Evolutionary conservation across 2,329 filamentous ascomycete genomes (phyloP).

Genomic region (Botrytis porri): DNA sequence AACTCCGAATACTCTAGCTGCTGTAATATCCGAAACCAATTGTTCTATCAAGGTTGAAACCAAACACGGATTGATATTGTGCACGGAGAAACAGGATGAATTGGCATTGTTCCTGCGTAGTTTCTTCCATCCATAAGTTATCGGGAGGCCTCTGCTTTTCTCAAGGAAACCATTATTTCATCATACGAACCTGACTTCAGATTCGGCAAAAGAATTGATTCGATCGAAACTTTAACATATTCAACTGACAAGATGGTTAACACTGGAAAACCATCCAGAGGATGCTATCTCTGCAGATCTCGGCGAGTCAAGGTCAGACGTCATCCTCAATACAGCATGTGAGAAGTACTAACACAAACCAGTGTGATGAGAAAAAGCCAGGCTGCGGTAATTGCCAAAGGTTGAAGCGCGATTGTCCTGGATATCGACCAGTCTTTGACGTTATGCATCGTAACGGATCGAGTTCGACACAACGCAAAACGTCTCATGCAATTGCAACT

Average conservation of each 20-base stretch:
- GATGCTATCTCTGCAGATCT: conserved; percentile 24
- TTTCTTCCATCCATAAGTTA: not conserved
- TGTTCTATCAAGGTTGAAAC: conserved; percentile 6
- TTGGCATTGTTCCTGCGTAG: not conserved
- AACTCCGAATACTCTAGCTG: not conserved
- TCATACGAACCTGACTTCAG: not conserved
- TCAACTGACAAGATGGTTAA: conserved; percentile 13
- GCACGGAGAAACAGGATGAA: not conserved
- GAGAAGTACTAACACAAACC: not conserved
- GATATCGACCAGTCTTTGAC: conserved; percentile 16
- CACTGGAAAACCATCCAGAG: conserved; percentile 20
- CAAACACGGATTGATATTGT: not conserved
- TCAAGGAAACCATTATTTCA: not conserved
- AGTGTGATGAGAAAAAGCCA: conserved; percentile 26
- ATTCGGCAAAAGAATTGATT: not conserved
- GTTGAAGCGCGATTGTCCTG: conserved; percentile 16
- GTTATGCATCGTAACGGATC: conserved; percentile 11
- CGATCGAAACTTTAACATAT: not conserved
- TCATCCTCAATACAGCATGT: not conserved
- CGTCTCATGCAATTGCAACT: not conserved
- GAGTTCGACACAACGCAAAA: conserved; percentile 1
- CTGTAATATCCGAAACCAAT: not conserved
- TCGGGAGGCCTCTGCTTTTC: not conserved
- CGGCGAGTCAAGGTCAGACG: conserved; percentile 24
- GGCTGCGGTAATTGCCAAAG: conserved; percentile 27